Evolutionary conservation across 768 basidiomycete genomes (phyloP).

Genomic region (Amanita thiersii): DNA sequence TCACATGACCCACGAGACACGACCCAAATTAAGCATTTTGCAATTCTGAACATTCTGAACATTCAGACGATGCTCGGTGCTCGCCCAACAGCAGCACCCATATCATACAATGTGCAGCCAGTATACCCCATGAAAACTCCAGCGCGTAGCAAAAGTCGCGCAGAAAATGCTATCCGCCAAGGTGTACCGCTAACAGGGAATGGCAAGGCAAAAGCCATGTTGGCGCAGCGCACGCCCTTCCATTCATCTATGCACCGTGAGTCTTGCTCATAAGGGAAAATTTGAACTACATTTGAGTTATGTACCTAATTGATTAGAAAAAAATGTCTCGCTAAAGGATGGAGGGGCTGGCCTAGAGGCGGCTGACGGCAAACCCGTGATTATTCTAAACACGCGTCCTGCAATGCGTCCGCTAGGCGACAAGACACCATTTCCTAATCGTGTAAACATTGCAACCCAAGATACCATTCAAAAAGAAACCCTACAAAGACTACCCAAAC

Average conservation of each 20-base stretch:
- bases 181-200: background rate
- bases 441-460: conserved; percentile 26
- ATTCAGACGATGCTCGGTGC: no score
- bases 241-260: no score
- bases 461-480: conserved; percentile 22
- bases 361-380: background rate
- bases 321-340: background rate
- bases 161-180: background rate
- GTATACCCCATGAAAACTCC: background rate
- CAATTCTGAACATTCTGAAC: no score
- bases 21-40: no score
- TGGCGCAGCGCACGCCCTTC: background rate
- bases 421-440: conserved; percentile 74
- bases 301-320: background rate
- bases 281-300: no score
- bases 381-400: background rate
- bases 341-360: background rate
- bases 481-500: conserved; percentile 19
- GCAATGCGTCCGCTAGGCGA: conserved; percentile 48
- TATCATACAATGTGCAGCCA: no score
- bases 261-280: no score
- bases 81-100: no score
- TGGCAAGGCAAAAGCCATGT: background rate
- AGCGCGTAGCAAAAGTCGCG: background rate
- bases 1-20: no score